These are phyloP conservation scores for Aphanocladium album DNA, from an alignment of 2,329 filamentous ascomycete species.

Conservation along the genomic window DNA sequence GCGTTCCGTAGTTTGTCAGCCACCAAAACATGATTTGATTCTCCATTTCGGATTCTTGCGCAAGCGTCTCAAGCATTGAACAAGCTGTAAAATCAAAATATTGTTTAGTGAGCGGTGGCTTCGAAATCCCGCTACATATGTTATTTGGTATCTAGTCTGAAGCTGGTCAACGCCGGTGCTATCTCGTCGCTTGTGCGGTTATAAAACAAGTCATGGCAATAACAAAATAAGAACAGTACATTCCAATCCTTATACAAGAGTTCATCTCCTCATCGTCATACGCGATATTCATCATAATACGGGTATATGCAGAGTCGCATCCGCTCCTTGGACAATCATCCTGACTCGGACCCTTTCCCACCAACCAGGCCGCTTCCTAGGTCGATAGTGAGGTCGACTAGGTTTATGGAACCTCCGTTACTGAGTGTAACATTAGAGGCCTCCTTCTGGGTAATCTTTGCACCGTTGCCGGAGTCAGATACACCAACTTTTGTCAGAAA, in stretches of 20 bases:
- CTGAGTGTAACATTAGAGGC: slow-evolving; percentile 40
- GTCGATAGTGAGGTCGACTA: slow-evolving; percentile 43
- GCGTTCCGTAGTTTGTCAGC: neutral
- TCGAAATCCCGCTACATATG: neutral
- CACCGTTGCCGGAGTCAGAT: slow-evolving; percentile 21
- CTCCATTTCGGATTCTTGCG: neutral
- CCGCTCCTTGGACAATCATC: neutral
- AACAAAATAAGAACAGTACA: slow-evolving; percentile 9
- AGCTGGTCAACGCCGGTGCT: slow-evolving; percentile 7
- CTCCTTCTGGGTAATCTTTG: slow-evolving; percentile 33
- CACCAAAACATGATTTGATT: neutral
- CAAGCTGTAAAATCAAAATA: neutral
- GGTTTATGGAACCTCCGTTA: slow-evolving; percentile 42
- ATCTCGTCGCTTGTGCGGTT: slow-evolving; percentile 1
- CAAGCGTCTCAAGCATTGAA: neutral
- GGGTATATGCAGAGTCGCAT: neutral
- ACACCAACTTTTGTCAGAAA: slow-evolving; percentile 43
- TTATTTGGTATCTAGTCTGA: slow-evolving; percentile 7
- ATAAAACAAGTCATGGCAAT: slow-evolving; percentile 5
- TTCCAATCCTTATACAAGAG: slow-evolving; percentile 13
- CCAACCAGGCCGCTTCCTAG: slow-evolving; percentile 23
- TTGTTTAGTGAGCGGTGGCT: neutral
- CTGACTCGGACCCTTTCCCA: neutral
- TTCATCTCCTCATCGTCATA: neutral
- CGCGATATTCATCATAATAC: slow-evolving; percentile 1